phyloP scores from a whole-genome alignment of 2,329 filamentous ascomycete species.

The Colletotrichum cuscutae region DNA sequence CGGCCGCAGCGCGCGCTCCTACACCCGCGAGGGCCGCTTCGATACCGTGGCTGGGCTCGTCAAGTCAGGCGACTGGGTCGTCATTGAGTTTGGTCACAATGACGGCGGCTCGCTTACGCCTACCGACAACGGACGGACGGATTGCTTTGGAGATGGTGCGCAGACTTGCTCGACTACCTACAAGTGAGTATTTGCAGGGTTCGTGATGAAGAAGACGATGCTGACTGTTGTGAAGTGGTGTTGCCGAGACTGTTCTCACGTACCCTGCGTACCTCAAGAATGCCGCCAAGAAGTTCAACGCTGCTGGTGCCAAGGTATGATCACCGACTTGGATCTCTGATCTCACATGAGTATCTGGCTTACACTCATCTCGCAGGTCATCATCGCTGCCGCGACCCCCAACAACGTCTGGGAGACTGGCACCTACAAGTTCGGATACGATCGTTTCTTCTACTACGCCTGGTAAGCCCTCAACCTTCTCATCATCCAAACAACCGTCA shows the following conservation, averaged over 20 bases:
- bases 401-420: conserved; percentile 71
- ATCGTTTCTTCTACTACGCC: conserved; percentile 67
- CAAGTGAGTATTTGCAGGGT: conserved; percentile 42
- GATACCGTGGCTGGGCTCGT: conserved; percentile 63
- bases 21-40: conserved; percentile 74
- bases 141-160: conserved; percentile 64
- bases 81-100: conserved; percentile 80
- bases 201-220: conserved; percentile 7
- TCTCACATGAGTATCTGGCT: background rate
- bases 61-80: conserved; percentile 69
- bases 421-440: conserved; percentile 55
- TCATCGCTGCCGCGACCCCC: conserved; percentile 66
- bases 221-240: conserved; percentile 43
- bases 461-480: conserved; percentile 44
- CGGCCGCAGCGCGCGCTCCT: conserved; percentile 74
- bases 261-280: conserved; percentile 69
- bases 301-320: conserved; percentile 65
- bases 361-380: conserved; percentile 43
- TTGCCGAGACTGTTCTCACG: conserved; percentile 66
- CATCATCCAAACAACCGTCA: no score
- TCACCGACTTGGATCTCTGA: background rate
- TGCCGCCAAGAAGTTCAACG: conserved; percentile 62
- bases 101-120: conserved; percentile 68
- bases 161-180: conserved; percentile 65
- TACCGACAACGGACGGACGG: conserved; percentile 70